Conservation (phyloP, 768 basidiomycete species). For the Peribolospora baueri region DNA sequence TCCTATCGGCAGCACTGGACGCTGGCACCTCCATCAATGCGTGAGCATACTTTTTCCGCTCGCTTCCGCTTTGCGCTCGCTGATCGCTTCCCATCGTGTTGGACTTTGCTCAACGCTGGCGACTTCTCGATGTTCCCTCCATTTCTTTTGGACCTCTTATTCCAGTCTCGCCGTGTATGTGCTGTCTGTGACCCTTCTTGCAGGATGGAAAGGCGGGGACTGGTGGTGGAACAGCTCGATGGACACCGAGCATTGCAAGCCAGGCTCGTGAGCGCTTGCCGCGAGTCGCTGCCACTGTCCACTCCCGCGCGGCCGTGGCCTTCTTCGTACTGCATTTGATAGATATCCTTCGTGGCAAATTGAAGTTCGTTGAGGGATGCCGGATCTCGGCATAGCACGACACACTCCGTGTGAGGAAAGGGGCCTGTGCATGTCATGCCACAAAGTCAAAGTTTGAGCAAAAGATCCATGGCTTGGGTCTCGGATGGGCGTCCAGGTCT, state of each 20-base stretch:
- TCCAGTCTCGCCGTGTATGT: too few relatives aligned
- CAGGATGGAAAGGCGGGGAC: not conserved
- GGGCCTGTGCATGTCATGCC: not conserved
- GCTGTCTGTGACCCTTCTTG: too few relatives aligned
- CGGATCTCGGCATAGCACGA: not conserved
- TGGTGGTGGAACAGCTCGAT: constrained; percentile 5
- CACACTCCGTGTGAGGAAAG: not conserved
- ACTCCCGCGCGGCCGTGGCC: not conserved
- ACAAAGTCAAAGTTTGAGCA: not conserved
- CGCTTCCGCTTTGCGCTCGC: constrained; percentile 3
- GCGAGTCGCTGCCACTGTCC: too few relatives aligned
- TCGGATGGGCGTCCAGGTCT: not conserved
- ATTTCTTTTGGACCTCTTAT: constrained; percentile 2
- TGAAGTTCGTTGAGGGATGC: not conserved
- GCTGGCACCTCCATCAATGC: constrained; percentile 12
- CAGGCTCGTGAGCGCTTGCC: not conserved
- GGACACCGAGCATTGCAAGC: constrained; percentile 8
- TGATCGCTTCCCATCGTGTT: not conserved
- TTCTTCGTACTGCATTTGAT: not conserved
- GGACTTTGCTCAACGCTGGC: not conserved
- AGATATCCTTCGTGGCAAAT: not conserved
- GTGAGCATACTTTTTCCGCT: too few relatives aligned
- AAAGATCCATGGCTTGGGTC: not conserved
- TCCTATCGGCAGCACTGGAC: constrained; percentile 12
- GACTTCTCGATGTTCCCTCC: constrained; percentile 2